A percentile compares a stretch with the other conserved stretches of the same genome.
Conservation (phyloP, 345 rosid species). For the Aurinia saxatilis region DNA sequence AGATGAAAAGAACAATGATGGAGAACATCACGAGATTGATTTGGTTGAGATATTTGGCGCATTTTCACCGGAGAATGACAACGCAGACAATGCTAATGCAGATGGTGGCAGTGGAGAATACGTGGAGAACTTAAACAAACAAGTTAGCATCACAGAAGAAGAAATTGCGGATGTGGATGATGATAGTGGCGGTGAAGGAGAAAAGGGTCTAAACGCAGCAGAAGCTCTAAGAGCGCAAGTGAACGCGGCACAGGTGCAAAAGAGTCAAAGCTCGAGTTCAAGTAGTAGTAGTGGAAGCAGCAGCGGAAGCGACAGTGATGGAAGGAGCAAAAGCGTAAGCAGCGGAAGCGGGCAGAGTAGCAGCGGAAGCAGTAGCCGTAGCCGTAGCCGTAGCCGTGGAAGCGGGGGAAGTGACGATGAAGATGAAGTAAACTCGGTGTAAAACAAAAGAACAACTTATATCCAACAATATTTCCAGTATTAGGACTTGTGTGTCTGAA, state of each 20-base stretch:
- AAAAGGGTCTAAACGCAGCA: constrained; percentile 75
- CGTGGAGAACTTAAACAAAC: constrained; percentile 12
- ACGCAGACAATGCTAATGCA: constrained; percentile 27
- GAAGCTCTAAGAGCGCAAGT: constrained; percentile 89
- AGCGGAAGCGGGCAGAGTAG: constrained; percentile 59
- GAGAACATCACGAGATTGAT: constrained; percentile 54
- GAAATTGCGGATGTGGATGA: constrained; percentile 94
- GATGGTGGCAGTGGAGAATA: constrained; percentile 27
- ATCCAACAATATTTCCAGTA: constrained; percentile 4
- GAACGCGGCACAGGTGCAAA: constrained; percentile 42
- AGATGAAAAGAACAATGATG: constrained; percentile 42
- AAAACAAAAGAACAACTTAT: constrained; percentile 7
- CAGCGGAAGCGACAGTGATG: constrained; percentile 53
- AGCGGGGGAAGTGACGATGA: constrained; percentile 45
- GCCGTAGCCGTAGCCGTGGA: constrained; percentile 33
- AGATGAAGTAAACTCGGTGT: constrained; percentile 59
- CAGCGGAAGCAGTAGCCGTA: constrained; percentile 39
- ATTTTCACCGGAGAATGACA: constrained; percentile 40
- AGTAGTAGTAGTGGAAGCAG: constrained; percentile 75
- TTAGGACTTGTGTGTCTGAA: no score
- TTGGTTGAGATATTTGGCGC: constrained; percentile 60
- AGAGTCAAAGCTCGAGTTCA: constrained; percentile 43
- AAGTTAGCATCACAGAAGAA: constrained; percentile 29
- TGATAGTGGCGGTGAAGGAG: constrained; percentile 41
- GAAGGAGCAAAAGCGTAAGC: constrained; percentile 48